Conservation (phyloP, 1,139 yeast species). For the Nakaseomyces nivariensis region DNA sequence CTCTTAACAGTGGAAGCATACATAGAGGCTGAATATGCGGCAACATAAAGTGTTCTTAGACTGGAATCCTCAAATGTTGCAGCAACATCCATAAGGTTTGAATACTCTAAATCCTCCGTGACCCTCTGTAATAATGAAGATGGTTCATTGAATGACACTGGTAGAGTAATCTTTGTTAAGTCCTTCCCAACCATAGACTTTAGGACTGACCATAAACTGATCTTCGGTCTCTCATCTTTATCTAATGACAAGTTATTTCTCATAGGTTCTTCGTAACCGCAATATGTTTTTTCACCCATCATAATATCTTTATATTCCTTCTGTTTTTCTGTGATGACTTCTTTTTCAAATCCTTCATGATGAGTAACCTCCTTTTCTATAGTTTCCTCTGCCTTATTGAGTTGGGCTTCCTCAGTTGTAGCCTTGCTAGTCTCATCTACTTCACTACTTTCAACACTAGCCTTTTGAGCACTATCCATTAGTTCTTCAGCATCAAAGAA, state of each 20-base stretch:
- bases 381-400: slow-evolving; percentile 1
- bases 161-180: slow-evolving; percentile 92
- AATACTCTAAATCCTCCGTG: slow-evolving; percentile 91
- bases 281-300: slow-evolving; percentile 54
- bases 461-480: slow-evolving; percentile 13
- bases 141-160: slow-evolving; percentile 94
- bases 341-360: neutral
- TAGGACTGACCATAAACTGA: slow-evolving; percentile 89
- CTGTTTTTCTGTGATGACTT: slow-evolving; percentile 35
- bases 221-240: slow-evolving; percentile 81
- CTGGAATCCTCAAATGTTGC: slow-evolving; percentile 67
- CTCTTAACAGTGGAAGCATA: slow-evolving; percentile 88
- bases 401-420: slow-evolving; percentile 3
- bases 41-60: slow-evolving; percentile 74
- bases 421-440: slow-evolving; percentile 4
- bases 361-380: slow-evolving; percentile 2
- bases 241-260: slow-evolving; percentile 59
- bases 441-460: slow-evolving; percentile 14
- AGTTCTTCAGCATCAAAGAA: slow-evolving; percentile 83
- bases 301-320: slow-evolving; percentile 35
- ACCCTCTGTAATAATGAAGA: slow-evolving; percentile 88
- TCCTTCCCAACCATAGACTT: slow-evolving; percentile 96
- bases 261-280: slow-evolving; percentile 87
- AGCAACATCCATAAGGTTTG: slow-evolving; percentile 69
- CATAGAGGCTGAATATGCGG: slow-evolving; percentile 91